These are phyloP conservation scores for Cyclocybe aegerita DNA, from an alignment of 768 basidiomycete species.

Conservation along the genomic window DNA sequence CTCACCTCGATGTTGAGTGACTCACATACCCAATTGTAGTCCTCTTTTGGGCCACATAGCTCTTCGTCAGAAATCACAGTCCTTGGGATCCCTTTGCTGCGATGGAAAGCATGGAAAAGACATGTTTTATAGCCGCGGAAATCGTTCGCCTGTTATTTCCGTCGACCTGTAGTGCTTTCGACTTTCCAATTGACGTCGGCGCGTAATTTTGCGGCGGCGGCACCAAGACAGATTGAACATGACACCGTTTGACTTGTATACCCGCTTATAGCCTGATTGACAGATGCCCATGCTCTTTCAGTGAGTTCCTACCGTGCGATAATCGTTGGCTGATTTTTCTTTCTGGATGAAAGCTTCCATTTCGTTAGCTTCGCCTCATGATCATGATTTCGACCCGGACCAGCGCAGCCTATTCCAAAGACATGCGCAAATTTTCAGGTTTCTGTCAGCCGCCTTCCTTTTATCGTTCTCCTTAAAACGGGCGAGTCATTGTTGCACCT, in stretches of 20 bases:
- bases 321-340: conserved; percentile 1
- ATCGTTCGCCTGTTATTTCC: neutral
- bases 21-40: conserved; percentile 15
- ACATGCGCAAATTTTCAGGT: neutral
- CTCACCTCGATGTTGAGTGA: conserved; percentile 12
- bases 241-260: conserved; percentile 11
- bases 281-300: conserved; percentile 1
- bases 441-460: conserved; percentile 12
- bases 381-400: too few species aligned
- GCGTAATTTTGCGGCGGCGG: conserved; percentile 7
- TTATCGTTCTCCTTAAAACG: neutral
- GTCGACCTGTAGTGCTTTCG: neutral
- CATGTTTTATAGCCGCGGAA: neutral
- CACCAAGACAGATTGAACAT: conserved; percentile 3
- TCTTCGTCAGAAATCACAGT: conserved; percentile 6
- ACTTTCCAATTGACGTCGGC: conserved; percentile 5
- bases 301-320: conserved; percentile 19
- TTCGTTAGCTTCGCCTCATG: neutral
- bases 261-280: conserved; percentile 7
- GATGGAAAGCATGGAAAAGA: too few species aligned
- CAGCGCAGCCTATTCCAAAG: too few species aligned
- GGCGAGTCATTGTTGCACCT: neutral
- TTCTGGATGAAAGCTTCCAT: conserved; percentile 8
- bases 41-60: conserved; percentile 6
- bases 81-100: neutral